Evolutionary conservation across 2,329 filamentous ascomycete species (phyloP).

Genomic region (Penicillium sp.): DNA sequence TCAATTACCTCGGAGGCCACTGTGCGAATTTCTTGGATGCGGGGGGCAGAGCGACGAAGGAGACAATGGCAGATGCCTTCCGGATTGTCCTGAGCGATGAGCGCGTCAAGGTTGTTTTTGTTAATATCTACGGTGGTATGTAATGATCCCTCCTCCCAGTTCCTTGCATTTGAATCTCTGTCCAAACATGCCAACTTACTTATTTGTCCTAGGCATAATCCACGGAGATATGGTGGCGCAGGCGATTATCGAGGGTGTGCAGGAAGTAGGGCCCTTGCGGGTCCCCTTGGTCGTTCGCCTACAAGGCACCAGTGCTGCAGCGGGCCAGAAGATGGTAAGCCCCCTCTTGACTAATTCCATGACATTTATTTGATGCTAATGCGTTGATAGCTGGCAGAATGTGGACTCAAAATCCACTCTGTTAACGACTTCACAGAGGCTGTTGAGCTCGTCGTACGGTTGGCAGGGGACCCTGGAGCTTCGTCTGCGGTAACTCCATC

Average conservation of each 20-base stretch:
- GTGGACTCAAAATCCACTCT: no score
- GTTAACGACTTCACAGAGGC: no score
- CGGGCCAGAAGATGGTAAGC: no score
- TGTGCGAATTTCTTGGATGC: conserved; percentile 42
- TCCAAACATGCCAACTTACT: background rate
- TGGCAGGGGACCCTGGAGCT: no score
- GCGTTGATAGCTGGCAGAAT: no score
- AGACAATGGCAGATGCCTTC: conserved; percentile 36
- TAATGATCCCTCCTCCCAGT: no score
- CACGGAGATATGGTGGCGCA: conserved; percentile 59
- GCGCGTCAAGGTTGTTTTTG: conserved; percentile 49
- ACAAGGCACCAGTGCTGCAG: conserved; percentile 48
- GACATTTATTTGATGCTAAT: no score
- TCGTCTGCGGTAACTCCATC: no score
- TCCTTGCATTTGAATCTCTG: background rate
- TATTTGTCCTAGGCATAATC: conserved; percentile 42
- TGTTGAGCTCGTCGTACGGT: no score
- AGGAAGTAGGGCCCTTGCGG: conserved; percentile 28
- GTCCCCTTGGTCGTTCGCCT: conserved; percentile 54
- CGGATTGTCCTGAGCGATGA: conserved; percentile 31
- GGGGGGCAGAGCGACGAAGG: conserved; percentile 36
- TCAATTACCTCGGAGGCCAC: conserved; percentile 32
- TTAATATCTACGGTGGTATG: conserved; percentile 57
- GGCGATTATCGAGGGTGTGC: conserved; percentile 48
- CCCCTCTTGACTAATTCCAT: no score